Base-by-base conservation (phyloP, 805 yeast genomes). In the Metschnikowia baotianmanensis region DNA sequence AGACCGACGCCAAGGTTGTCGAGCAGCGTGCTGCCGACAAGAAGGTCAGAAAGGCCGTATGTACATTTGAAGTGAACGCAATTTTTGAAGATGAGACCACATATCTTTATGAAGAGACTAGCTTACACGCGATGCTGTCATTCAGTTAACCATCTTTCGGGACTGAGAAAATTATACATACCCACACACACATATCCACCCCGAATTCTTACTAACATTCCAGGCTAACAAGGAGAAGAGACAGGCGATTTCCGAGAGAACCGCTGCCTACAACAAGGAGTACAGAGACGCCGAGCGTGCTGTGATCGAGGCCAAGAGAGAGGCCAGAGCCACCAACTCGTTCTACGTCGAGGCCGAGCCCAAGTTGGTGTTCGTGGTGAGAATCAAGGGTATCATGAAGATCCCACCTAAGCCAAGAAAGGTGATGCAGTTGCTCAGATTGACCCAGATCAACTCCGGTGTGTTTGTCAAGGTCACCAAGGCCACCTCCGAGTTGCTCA, bases 361-460 rank as follows among this genome's bases (percentile, higher is more conserved):
- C 66, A 89, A 87, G 76, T 84, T 90, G 66, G 95, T 87, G 57
- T 88, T 90, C 72, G 95, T 90, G 67, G 82, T 90, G 73, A 88
- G 98, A 85, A 90, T 90, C 83, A 90, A 90, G 91, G 97, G 97
- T 90, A 87, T 90, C 74, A 86, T 79, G 90, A 90, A 89, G 85
- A 88, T 90, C 63, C 86, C 96, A 68, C 96, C 97, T 67, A 90
- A 90, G 85, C 96, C 96, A 82, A 89, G 96, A 86, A 90, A 90
- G 86, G 96, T 90, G 64, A 74, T 88, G 72, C 96, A 85, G 77
- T 82, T 89, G 70, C 79, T 87, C 73, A 84, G 96, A 81, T 82
- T 88, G 74, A 79, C 82, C 69, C 95, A 86, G 79, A 86, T 88
- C 74, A 88, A 88, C 81, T 79, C 93, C 63, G 96, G 91, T 82